phyloP scores from a whole-genome alignment of 1,284 basidiomycete genomes.

The Microbotryomycetes sp. region DNA sequence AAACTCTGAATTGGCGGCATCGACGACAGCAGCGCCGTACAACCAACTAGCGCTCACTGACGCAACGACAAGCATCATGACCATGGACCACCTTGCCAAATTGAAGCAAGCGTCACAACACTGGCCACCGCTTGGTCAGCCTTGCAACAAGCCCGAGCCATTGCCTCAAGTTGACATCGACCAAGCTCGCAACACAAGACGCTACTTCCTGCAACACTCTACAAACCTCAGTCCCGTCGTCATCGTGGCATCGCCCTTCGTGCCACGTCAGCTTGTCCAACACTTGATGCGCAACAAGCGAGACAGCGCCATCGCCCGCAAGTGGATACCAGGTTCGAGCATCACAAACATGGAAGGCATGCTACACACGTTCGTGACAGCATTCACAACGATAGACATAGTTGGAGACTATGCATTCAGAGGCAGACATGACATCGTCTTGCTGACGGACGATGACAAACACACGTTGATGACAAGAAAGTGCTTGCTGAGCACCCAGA shows the following conservation, averaged over 20 bases:
- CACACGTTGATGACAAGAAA: constrained; percentile 13
- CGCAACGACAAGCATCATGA: too few species aligned
- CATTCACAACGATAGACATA: constrained; percentile 24
- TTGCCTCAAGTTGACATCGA: too few species aligned
- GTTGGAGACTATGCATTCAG: constrained; percentile 34
- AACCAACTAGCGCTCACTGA: too few species aligned
- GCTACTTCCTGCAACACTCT: background rate
- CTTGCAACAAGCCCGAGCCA: too few species aligned
- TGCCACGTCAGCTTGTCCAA: constrained; percentile 19
- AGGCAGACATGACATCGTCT: constrained; percentile 16
- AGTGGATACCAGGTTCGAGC: constrained; percentile 25
- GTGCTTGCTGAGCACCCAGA: constrained; percentile 26
- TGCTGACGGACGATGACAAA: background rate
- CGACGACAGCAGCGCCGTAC: too few species aligned
- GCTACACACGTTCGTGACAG: constrained; percentile 34
- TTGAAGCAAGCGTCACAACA: too few species aligned
- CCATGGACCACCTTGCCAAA: too few species aligned
- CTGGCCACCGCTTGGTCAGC: too few species aligned
- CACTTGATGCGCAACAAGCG: constrained; percentile 38
- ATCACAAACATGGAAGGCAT: constrained; percentile 36
- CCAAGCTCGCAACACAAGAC: background rate
- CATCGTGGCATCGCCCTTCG: constrained; percentile 15
- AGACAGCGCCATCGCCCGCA: constrained; percentile 30
- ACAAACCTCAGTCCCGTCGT: constrained; percentile 1
- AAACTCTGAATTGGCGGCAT: too few species aligned